A percentile compares a stretch with the other conserved stretches of the same genome.
Conservation (phyloP, 495 filamentous ascomycete genomes). For the Apodospora peruviana region DNA sequence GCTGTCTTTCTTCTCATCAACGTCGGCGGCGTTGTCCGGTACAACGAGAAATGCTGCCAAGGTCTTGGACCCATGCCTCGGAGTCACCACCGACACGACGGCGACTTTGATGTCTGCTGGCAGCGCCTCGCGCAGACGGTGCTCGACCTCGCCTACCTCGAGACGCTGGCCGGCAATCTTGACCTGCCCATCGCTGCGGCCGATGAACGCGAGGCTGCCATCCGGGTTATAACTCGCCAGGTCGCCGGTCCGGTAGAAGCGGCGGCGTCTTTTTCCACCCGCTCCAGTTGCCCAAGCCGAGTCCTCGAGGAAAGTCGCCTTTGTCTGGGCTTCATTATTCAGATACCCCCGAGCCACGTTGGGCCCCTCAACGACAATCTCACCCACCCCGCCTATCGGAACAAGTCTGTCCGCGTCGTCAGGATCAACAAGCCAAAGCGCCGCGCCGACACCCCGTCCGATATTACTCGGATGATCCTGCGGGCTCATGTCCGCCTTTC, state of each 20-base stretch:
- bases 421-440: neutral
- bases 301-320: conserved; percentile 35
- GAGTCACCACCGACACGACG: neutral
- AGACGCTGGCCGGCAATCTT: conserved; percentile 35
- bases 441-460: neutral
- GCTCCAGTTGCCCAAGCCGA: conserved; percentile 3
- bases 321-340: conserved; percentile 56
- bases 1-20: neutral
- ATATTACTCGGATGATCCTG: neutral
- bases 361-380: conserved; percentile 67
- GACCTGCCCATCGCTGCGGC: conserved; percentile 27
- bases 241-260: conserved; percentile 57
- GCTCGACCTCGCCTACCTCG: conserved; percentile 47
- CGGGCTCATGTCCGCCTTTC: conserved; percentile 10
- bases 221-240: conserved; percentile 50
- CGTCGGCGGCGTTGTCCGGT: neutral
- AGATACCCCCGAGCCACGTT: conserved; percentile 56
- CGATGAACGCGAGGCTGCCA: conserved; percentile 46
- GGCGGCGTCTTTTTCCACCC: no score
- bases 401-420: neutral
- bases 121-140: no score
- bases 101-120: neutral
- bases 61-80: neutral
- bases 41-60: neutral
- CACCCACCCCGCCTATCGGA: conserved; percentile 43